Evolutionary conservation across 2,329 filamentous ascomycete genomes (phyloP).

Genomic region (Ophiostoma perfectum): DNA sequence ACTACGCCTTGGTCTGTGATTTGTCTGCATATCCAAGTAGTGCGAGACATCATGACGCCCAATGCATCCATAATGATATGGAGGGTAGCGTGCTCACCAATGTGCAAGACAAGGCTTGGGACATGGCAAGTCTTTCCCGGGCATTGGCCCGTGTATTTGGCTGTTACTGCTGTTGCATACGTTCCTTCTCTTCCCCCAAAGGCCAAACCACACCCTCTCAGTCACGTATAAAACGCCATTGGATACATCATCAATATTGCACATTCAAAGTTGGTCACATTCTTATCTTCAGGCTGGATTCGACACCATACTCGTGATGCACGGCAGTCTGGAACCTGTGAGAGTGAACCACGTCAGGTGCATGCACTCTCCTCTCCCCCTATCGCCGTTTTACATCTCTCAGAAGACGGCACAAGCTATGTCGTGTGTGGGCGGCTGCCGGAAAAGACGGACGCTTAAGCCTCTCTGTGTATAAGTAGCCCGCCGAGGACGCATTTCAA

Average conservation of each 20-base stretch:
- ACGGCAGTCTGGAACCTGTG: neutral
- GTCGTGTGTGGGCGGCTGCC: too few species aligned
- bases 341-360: neutral
- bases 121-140: neutral
- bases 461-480: neutral
- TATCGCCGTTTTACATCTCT: neutral
- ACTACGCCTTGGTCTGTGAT: neutral
- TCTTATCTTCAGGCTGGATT: neutral
- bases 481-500: neutral
- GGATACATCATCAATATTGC: too few species aligned
- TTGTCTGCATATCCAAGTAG: neutral
- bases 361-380: neutral
- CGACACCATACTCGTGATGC: neutral
- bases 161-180: too few species aligned
- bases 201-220: too few species aligned
- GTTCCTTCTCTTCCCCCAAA: too few species aligned
- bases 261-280: too few species aligned
- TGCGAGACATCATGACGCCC: neutral
- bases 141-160: too few species aligned
- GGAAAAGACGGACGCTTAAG: too few species aligned
- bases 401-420: too few species aligned
- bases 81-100: too few species aligned
- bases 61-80: neutral
- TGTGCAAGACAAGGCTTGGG: neutral
- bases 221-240: too few species aligned